A percentile compares a stretch with the other conserved stretches of the same genome.
These are phyloP conservation scores for Gossypium bickii DNA, from an alignment of 345 rosid species.

Conservation along the genomic window DNA sequence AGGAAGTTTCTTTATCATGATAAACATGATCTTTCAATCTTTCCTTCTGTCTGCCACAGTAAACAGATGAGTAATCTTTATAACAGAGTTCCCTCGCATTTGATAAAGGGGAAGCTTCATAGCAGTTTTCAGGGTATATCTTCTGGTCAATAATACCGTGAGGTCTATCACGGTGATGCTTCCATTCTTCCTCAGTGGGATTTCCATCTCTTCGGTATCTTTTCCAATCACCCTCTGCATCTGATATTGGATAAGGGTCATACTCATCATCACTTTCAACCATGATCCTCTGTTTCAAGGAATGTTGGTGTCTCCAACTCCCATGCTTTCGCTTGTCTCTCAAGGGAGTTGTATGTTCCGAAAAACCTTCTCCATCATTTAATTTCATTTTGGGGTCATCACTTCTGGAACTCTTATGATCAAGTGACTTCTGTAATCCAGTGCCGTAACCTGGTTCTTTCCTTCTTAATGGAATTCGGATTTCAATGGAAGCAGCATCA, in stretches of 20 bases:
- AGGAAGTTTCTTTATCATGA: slow-evolving; percentile 23
- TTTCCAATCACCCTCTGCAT: slow-evolving; percentile 14
- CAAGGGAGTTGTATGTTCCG: slow-evolving; percentile 20
- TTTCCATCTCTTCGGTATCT: slow-evolving; percentile 17
- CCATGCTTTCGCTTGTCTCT: slow-evolving; percentile 15
- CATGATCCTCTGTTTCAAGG: slow-evolving; percentile 14
- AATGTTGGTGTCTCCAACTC: slow-evolving; percentile 9
- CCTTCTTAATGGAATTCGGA: slow-evolving; percentile 26
- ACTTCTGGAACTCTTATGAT: slow-evolving; percentile 23
- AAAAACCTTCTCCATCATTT: slow-evolving; percentile 22
- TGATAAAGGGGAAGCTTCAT: slow-evolving; percentile 17
- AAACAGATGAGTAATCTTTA: slow-evolving; percentile 27
- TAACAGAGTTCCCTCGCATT: slow-evolving; percentile 20
- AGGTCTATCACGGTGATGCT: slow-evolving; percentile 25
- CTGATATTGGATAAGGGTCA: slow-evolving; percentile 14
- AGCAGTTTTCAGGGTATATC: slow-evolving; percentile 15
- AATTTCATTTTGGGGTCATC: slow-evolving; percentile 14
- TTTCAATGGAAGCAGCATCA: slow-evolving; percentile 24
- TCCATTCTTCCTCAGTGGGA: slow-evolving; percentile 1
- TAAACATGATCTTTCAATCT: slow-evolving; percentile 23
- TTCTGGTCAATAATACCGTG: slow-evolving; percentile 19
- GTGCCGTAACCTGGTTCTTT: slow-evolving; percentile 18
- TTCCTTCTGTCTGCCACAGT: slow-evolving; percentile 28
- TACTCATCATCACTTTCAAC: slow-evolving; percentile 15
- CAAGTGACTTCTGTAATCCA: slow-evolving; percentile 26